Percentiles rank a stretch among this genome's conserved stretches.
These are phyloP conservation scores for Paxillus involutus DNA, from an alignment of 768 basidiomycete species.

Conservation along the genomic window DNA sequence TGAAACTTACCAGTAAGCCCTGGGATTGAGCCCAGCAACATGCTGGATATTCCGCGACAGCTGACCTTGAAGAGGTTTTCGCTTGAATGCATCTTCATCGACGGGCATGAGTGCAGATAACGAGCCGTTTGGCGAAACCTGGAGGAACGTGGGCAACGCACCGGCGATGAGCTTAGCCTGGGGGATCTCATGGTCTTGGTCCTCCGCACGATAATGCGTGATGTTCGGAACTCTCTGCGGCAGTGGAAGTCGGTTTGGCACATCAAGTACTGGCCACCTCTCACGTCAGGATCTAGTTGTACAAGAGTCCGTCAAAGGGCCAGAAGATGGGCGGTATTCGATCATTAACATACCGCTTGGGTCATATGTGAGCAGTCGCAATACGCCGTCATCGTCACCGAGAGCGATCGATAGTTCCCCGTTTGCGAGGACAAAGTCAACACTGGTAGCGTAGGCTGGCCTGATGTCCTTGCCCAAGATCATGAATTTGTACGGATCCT, in stretches of 20 bases:
- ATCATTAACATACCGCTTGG: slow-evolving; percentile 84
- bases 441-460: slow-evolving; percentile 55
- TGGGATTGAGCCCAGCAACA: slow-evolving; percentile 88
- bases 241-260: slow-evolving; percentile 84
- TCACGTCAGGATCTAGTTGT: slow-evolving; percentile 76
- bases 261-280: slow-evolving; percentile 83
- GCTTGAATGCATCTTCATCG: slow-evolving; percentile 76
- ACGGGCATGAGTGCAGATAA: slow-evolving; percentile 73
- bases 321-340: not conserved
- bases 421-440: slow-evolving; percentile 84
- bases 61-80: slow-evolving; percentile 85
- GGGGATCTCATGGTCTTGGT: too few species aligned
- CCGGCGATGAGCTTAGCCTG: too few species aligned
- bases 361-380: slow-evolving; percentile 85
- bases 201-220: slow-evolving; percentile 68
- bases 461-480: slow-evolving; percentile 79
- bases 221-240: slow-evolving; percentile 67
- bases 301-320: not conserved
- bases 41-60: slow-evolving; percentile 89
- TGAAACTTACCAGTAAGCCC: slow-evolving; percentile 73
- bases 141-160: slow-evolving; percentile 29
- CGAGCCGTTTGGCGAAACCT: slow-evolving; percentile 86
- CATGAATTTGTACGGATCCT: slow-evolving; percentile 95
- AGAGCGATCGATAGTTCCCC: slow-evolving; percentile 76
- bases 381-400: slow-evolving; percentile 80